Evolutionary conservation across 1,284 basidiomycete species (phyloP).

Genomic region (Ceratobasidium theobromae): DNA sequence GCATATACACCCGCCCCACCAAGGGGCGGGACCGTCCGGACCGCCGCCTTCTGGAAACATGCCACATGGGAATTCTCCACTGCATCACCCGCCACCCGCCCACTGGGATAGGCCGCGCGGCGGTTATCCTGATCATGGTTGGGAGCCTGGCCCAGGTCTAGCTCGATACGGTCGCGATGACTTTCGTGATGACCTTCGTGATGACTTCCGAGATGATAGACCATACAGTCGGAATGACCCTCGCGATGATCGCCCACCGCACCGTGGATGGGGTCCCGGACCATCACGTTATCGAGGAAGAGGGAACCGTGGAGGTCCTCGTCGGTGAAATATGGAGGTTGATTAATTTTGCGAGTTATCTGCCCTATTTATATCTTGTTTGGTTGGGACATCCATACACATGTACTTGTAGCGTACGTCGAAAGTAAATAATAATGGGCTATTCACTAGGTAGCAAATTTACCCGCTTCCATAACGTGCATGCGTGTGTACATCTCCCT

Average conservation of each 20-base stretch:
- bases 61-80: background rate
- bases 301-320: constrained; percentile 11
- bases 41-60: background rate
- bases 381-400: no score
- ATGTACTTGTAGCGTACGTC: no score
- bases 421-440: no score
- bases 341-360: background rate
- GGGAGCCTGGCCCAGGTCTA: constrained; percentile 18
- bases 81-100: background rate
- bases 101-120: constrained; percentile 12
- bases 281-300: constrained; percentile 13
- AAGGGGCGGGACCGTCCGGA: background rate
- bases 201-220: constrained; percentile 9
- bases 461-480: no score
- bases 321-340: background rate
- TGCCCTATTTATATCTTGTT: background rate
- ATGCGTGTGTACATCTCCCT: no score
- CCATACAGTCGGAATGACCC: background rate
- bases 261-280: constrained; percentile 7
- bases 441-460: no score
- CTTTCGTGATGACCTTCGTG: background rate
- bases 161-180: constrained; percentile 16
- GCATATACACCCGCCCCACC: background rate
- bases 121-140: background rate
- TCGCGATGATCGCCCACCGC: background rate